Evolutionary conservation across 768 basidiomycete genomes (phyloP), one percentile per base, ranked within the genome.

Genomic region (Coprinopsis strossmayeri): DNA sequence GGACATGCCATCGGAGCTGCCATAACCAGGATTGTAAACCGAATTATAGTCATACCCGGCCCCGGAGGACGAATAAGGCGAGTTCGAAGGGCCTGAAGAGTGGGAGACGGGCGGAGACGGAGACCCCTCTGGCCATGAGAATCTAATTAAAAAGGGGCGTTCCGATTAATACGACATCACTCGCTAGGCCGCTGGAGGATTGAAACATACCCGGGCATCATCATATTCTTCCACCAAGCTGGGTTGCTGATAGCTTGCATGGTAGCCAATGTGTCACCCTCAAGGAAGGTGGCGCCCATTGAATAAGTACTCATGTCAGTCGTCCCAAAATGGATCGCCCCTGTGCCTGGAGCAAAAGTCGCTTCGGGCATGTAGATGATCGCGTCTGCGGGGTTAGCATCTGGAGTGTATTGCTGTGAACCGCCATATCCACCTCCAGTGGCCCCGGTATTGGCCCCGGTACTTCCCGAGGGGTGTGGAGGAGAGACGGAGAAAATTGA

Each of bases 181-280:
- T 3, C 1, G 20, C n/a, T 11, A 28, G 2, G n/a, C n/a, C 27
- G 27, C 15, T 7, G 23, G 10, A n/a, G n/a, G 25, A 49, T 52
- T 11, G 23, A n/a, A 5, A 15, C 65, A 39, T 61, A 84, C 82
- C 87, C 87, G 30, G 87, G 87, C 84, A 90, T 86, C 86, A 89
- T 84, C 81, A 87, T 83, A 42, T 77, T 84, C 37, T 74, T 65
- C 86, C 84, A 88, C 77, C 81, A 90, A 5, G 67, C 73, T 2
- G 81, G 81, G 43, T 82, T 85, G 53, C 84, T 81, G 48, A 91
- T 69, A 24, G 79, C 79, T 43, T 79, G 75, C 81, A 90, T 83
- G 17, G 84, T 77, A 0, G 85, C 87, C 52, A 86, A 69, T 63
- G 79, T 74, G 9, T 42, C 40, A 21, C 77, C 81, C 15, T 74